Conservation (phyloP, 352 stramenopile genomes). For the Globisporangium alternatum region DNA sequence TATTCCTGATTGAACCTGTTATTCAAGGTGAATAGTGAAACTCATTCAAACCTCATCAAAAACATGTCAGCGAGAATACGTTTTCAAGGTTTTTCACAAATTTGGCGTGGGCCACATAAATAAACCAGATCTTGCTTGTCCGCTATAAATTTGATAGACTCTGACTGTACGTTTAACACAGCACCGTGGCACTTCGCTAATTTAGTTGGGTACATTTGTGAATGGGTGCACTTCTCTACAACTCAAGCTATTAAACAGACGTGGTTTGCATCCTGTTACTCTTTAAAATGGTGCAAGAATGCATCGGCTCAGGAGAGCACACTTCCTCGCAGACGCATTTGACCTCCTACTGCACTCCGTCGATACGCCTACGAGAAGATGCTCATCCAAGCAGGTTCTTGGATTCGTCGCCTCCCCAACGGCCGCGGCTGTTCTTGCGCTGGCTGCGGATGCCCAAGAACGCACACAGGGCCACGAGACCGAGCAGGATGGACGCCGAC, state of each 20-base stretch:
- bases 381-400: conserved; percentile 22
- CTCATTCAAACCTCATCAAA: not conserved
- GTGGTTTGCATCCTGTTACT: not conserved
- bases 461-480: conserved; percentile 50
- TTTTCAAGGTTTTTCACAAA: not conserved
- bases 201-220: not conserved
- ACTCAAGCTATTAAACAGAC: not conserved
- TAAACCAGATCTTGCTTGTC: conserved; percentile 4
- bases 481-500: conserved; percentile 51
- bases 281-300: not conserved
- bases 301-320: not conserved
- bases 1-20: not conserved
- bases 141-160: not conserved
- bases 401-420: conserved; percentile 21
- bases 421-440: conserved; percentile 17
- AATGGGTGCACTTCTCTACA: not conserved
- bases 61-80: not conserved
- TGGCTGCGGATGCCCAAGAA: conserved; percentile 44
- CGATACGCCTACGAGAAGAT: not conserved
- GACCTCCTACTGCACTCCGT: not conserved
- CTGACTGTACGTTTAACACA: not conserved
- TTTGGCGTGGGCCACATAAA: not conserved
- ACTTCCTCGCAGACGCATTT: not conserved
- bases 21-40: not conserved
- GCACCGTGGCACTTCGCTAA: too few relatives aligned